Base-by-base conservation (phyloP, 2,329 filamentous ascomycete species). In the Hypomyces rosellus region DNA sequence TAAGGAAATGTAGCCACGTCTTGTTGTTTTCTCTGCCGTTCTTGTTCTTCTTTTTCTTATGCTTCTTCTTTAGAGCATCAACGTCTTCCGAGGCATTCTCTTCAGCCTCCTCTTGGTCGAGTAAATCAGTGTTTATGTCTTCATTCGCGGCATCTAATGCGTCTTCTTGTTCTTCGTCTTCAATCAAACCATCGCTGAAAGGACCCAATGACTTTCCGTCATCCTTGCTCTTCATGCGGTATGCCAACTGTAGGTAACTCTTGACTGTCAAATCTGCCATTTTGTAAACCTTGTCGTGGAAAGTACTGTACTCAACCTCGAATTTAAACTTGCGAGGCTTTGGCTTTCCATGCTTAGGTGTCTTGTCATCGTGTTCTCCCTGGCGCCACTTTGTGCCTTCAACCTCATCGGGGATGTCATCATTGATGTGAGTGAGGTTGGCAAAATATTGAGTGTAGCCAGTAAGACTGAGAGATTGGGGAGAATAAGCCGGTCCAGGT, bases 401-500 rank as follows among this genome's bases (percentile, higher is more conserved):
- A 11, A 57, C 51, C 6, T 65, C 66, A 9, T 65, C 59, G 2
- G 68, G 62, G 44, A 83, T 76, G 53, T 87, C 81, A 59, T 90
- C 88, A 69, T 97, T 95, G 69, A 96, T 85, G 52, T 81, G 72
- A 0, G 92, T 97, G n/a, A 99, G 72, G 65, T 99, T 99, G 54
- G 92, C 90, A 67, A 83, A 96, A 67, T 95, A 96, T 62, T 99
- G 93, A 4, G 83, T 89, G 67, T 89, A 96, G 5, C 88, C 83
- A 3, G 86, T 76, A 54, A 91, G 74, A 0, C 89, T 88, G 36
- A 97, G 74, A 0, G 88, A 74, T 64, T 99, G 93, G 7, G 86
- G 83, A 16, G 85, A 89, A 68, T 99, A 97, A 7, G 89, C 93
- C 1, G 93, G 93, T 0, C 93, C 93, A 0, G 92, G 92, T 5